These are phyloP conservation scores for Cercospora citrullina DNA, from an alignment of 2,329 filamentous ascomycete genomes.

Conservation along the genomic window DNA sequence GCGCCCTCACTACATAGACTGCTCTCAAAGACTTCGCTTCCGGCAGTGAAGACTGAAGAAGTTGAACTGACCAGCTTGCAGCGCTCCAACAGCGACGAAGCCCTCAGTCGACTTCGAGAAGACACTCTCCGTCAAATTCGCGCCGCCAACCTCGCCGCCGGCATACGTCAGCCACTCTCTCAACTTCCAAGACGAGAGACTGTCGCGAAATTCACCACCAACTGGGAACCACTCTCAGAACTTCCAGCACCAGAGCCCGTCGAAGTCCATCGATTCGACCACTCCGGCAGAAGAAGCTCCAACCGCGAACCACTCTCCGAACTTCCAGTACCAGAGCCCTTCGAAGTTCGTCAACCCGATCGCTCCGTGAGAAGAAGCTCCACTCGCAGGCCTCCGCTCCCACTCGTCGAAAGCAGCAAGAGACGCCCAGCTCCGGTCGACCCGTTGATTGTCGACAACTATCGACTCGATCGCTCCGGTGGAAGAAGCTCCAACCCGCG, in stretches of 20 bases:
- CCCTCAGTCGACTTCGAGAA: not conserved
- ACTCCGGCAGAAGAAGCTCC: not conserved
- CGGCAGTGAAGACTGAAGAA: not conserved
- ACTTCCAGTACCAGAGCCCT: not conserved
- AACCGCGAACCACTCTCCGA: not conserved
- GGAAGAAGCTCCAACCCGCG: not conserved
- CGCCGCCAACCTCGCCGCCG: not conserved
- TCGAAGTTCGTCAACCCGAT: not conserved
- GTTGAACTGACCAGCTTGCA: not conserved
- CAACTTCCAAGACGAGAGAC: not conserved
- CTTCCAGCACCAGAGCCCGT: not conserved
- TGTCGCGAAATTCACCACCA: too few relatives aligned
- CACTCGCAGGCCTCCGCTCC: not conserved
- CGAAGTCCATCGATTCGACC: not conserved
- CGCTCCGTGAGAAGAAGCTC: not conserved
- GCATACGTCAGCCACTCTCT: not conserved
- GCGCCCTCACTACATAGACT: not conserved
- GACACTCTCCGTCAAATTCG: not conserved
- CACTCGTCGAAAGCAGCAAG: not conserved
- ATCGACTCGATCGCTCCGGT: not conserved
- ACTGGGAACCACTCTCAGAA: too few relatives aligned
- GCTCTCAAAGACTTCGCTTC: not conserved
- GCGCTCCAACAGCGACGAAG: constrained; percentile 8
- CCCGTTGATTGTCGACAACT: not conserved
- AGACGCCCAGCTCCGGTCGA: not conserved